Base-by-base conservation (phyloP, 192 early-diverging fungal genomes). In the Cetraspora pellucida region DNA sequence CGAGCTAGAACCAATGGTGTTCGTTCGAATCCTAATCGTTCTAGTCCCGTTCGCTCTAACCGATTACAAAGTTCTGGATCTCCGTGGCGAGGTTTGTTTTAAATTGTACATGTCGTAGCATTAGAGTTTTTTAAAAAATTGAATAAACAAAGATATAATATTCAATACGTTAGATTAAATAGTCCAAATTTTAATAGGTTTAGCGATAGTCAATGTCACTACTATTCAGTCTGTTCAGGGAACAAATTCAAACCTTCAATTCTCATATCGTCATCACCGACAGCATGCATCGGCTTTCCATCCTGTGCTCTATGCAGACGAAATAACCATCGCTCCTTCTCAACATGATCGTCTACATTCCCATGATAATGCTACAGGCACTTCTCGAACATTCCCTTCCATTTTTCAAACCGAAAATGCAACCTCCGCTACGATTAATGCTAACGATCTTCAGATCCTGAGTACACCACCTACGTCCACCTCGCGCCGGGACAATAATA, bases 381-480 rank as follows among this genome's bases (percentile, higher is more conserved):
- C 59, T 60, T 60, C 59, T 13, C 27, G 23, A 27, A 28, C n/a
- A 23, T 16, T n/a, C 7, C 21, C 58, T 27, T 1, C 27, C 28
- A 28, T 61, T 28, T 60, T 60, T 60, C 25, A 60, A 28, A 3
- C 59, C 16, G 13, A 0, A 23, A 58, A 23, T 10, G 23, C 57
- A n/a, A 61, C 6, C 37, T 7, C 37, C 14, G 14, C 59, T 28
- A 61, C 25, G 25, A 16, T 30, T 11, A 65, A 65, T n/a, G 19
- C 27, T 44, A 65, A 65, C 31, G 63, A 65, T 19, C 11, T 65
- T 9, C 63, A 65, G n/a, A 65, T 65, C n/a, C 31, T 44, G 10
- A 65, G 9, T 37, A 31, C 30, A 10, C 43, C 63, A 65, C 37
- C 63, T 10, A 27, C 58, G 23, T 27, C 58, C 19, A 6, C 23